These are phyloP conservation scores for Paramecium bursaria DNA, from an alignment of 73 alveolate species.

Conservation along the genomic window DNA sequence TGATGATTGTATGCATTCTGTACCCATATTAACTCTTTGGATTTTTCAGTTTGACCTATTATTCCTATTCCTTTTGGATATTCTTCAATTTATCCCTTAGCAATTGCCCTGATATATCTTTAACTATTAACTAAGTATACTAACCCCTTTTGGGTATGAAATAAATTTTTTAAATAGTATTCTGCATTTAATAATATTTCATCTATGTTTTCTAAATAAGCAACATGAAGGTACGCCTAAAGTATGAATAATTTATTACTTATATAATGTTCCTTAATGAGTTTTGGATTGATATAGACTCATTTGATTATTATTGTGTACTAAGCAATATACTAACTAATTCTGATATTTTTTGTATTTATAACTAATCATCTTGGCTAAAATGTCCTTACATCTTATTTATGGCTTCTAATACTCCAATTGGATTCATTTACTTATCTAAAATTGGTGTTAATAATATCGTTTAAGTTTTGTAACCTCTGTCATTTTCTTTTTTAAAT, in stretches of 20 bases:
- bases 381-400: constrained; percentile 50
- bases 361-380: constrained; percentile 39
- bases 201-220: constrained; percentile 1
- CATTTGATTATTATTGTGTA: constrained; percentile 56
- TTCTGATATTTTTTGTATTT: constrained; percentile 15
- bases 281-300: constrained; percentile 7
- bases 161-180: constrained; percentile 4
- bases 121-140: constrained; percentile 23
- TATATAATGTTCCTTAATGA: constrained; percentile 26
- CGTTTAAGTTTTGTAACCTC: constrained; percentile 38
- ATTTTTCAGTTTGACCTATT: constrained; percentile 21
- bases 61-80: constrained; percentile 33
- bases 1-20: constrained; percentile 47
- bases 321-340: constrained; percentile 19
- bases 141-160: constrained; percentile 53
- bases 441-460: constrained; percentile 39
- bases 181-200: constrained; percentile 23
- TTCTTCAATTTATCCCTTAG: constrained; percentile 6
- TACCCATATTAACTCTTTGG: constrained; percentile 23
- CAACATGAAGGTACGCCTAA: constrained; percentile 5
- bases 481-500: constrained; percentile 51
- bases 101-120: constrained; percentile 5
- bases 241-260: not conserved
- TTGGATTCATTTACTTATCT: constrained; percentile 24
- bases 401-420: constrained; percentile 29